These are phyloP conservation scores for Nicotiana noctiflora DNA, from an alignment of 257 asterid genomes.

Conservation along the genomic window DNA sequence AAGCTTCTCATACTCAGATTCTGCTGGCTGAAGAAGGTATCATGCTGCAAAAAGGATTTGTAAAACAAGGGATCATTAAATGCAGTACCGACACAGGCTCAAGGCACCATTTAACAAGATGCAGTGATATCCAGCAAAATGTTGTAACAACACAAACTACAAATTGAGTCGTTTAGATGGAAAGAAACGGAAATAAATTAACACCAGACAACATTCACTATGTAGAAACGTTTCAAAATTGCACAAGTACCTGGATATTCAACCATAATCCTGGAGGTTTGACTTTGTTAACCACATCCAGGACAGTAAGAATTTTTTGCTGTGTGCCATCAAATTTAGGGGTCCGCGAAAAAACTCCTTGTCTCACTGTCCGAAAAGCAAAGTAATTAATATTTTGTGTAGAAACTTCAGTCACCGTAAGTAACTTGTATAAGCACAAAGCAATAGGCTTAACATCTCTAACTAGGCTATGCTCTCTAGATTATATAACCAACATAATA, in stretches of 20 bases:
- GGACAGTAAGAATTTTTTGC: constrained; percentile 35
- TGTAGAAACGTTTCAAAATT: neutral
- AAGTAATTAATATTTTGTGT: neutral
- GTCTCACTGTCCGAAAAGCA: constrained; percentile 41
- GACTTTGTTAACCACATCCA: constrained; percentile 22
- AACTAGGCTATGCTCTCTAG: neutral
- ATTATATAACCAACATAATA: neutral
- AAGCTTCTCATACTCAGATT: constrained; percentile 74
- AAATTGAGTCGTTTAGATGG: neutral
- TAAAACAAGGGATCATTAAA: constrained; percentile 8
- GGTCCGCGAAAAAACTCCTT: constrained; percentile 42
- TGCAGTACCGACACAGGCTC: neutral
- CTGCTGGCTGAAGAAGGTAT: constrained; percentile 60
- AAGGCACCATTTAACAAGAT: neutral
- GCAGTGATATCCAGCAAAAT: neutral
- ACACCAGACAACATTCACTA: neutral
- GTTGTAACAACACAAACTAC: neutral
- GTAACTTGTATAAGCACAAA: neutral
- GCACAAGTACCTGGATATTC: constrained; percentile 49
- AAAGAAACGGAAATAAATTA: neutral
- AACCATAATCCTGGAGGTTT: constrained; percentile 54
- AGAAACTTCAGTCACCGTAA: neutral
- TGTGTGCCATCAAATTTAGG: constrained; percentile 30
- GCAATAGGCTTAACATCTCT: neutral
- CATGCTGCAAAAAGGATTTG: constrained; percentile 39